phyloP scores from a whole-genome alignment of 495 filamentous ascomycete genomes.

The Lindgomyces ingoldianus region DNA sequence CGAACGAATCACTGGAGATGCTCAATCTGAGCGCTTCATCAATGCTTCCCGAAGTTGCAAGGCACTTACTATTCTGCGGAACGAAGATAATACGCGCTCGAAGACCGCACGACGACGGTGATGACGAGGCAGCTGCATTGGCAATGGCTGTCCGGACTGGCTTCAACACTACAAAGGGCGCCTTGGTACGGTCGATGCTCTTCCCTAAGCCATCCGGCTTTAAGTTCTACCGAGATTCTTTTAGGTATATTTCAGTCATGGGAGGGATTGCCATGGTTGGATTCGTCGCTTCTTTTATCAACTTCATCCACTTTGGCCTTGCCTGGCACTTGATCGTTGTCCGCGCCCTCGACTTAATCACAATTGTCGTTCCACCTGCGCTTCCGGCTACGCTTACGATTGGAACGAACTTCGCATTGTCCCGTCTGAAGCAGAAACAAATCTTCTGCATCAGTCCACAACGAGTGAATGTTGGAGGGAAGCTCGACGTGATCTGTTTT shows the following conservation, averaged over 20 bases:
- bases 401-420: conserved; percentile 91
- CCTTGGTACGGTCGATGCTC: conserved; percentile 95
- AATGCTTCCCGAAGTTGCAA: conserved; percentile 75
- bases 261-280: conserved; percentile 81
- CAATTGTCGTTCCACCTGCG: conserved; percentile 95
- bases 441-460: conserved; percentile 99
- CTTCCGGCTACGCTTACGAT: conserved; percentile 96
- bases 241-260: conserved; percentile 98
- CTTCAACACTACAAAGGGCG: conserved; percentile 96
- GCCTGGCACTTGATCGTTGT: conserved; percentile 88
- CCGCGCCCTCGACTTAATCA: conserved; percentile 91
- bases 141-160: conserved; percentile 91
- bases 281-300: conserved; percentile 86
- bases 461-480: conserved; percentile 91
- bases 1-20: conserved; percentile 72
- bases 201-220: conserved; percentile 98
- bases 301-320: conserved; percentile 82
- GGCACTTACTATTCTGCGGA: conserved; percentile 88
- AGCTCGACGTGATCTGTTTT: conserved; percentile 94
- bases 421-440: conserved; percentile 76
- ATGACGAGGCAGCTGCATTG: conserved; percentile 87
- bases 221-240: conserved; percentile 97
- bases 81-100: conserved; percentile 93
- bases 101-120: conserved; percentile 78
- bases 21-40: conserved; percentile 77